Base-by-base conservation (phyloP, 179 eudicot genomes). In the Beta lomatogona region DNA sequence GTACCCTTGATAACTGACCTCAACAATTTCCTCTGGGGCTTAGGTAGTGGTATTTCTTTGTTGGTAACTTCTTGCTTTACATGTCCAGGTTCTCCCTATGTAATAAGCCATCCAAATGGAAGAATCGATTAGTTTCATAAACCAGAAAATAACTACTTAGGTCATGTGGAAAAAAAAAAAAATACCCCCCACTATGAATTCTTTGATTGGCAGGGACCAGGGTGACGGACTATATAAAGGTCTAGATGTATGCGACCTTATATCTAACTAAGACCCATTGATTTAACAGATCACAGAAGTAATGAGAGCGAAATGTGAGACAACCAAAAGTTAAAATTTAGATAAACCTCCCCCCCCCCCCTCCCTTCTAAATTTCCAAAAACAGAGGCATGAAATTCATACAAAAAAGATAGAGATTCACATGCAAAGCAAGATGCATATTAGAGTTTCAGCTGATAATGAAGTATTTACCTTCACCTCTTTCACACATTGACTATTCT, bases 1-100 rank as follows among this genome's bases (percentile, higher is more conserved):
- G 93, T 90, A 76, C 95, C 97, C 88, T 84, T 85, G 67, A 83
- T 84, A 71, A 93, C 85, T 82, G 91, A 83, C 79, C 87, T 88
- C 85, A 93, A 60, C 76, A 92, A 54, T 83, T 59, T 92, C 79
- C 79, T 81, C 11, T 71, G 82, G 14, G 86, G 86, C 84, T 90
- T 89, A 65, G 46, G 76, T 8, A 25, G 59, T 74, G 83, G 83
- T 81, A 18, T 41, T 68, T 79, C 81, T 72, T 80, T 73, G 50
- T 76, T 19, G 44, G 15, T 21, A 66, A 4, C 76, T 65, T 59
- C 83, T n/a, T 77, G 83, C 36, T 71, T 70, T 9, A 9, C 22
- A 48, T 19, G 22, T 70, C 55, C 74, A 13, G 70, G 15, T 52
- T 77, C 85, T 45, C 65, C 87, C 92, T 88, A 65, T n/a, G 21